phyloP scores from a whole-genome alignment of 2,329 filamentous ascomycete species.

The Diaporthe citriasiana region DNA sequence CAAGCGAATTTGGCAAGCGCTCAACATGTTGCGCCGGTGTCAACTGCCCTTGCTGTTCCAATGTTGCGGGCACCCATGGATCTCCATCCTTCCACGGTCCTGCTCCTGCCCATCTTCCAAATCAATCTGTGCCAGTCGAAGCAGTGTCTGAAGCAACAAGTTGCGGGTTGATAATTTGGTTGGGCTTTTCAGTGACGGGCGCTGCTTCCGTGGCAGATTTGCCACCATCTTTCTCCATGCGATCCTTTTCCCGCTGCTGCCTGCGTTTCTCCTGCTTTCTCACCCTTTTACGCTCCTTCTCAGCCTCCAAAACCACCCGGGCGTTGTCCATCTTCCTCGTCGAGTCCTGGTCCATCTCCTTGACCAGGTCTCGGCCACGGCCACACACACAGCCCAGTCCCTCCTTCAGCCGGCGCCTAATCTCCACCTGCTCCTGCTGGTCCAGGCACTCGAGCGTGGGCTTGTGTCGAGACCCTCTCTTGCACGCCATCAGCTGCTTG shows the following conservation, averaged over 20 bases:
- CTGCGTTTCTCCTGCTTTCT: not conserved
- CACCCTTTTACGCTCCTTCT: not conserved
- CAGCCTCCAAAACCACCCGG: too few relatives aligned
- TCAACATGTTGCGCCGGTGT: too few relatives aligned
- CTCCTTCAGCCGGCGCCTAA: not conserved
- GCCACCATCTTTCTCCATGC: fast-evolving
- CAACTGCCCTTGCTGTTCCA: too few relatives aligned
- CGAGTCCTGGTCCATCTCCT: constrained; percentile 6
- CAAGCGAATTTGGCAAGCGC: too few relatives aligned
- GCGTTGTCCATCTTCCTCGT: constrained; percentile 10
- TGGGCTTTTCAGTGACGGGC: not conserved
- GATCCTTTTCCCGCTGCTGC: not conserved
- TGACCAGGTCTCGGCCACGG: not conserved
- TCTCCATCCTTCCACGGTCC: too few relatives aligned
- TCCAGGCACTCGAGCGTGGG: constrained; percentile 25
- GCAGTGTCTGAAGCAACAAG: not conserved
- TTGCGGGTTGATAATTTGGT: not conserved
- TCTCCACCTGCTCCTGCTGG: not conserved
- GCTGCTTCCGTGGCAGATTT: not conserved
- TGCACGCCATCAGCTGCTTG: not conserved
- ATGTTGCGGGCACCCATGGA: too few relatives aligned
- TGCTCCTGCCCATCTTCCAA: too few relatives aligned
- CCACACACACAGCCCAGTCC: constrained; percentile 19
- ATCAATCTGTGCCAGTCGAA: not conserved
- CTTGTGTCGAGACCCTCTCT: constrained; percentile 7